phyloP scores from a whole-genome alignment of 768 basidiomycete genomes.

The Lentinus tigrinus region DNA sequence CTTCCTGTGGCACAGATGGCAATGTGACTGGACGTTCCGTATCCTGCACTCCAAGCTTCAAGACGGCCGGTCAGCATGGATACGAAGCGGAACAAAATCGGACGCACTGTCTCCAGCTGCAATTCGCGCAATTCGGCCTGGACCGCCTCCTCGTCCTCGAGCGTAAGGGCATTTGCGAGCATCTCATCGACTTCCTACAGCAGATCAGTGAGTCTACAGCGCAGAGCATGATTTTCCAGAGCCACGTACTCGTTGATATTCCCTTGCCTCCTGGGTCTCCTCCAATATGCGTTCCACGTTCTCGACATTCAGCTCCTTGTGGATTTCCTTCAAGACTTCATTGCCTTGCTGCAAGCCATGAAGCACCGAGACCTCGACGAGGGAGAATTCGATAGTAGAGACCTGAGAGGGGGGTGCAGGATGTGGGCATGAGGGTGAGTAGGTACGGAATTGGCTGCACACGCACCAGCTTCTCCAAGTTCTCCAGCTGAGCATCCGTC shows the following conservation, averaged over 20 bases:
- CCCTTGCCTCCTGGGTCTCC: conserved; percentile 89
- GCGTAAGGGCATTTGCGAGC: conserved; percentile 74
- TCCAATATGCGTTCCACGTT: conserved; percentile 92
- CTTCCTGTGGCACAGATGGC: conserved; percentile 52
- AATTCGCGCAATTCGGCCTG: conserved; percentile 76
- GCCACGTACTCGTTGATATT: conserved; percentile 75
- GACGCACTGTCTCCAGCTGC: conserved; percentile 60
- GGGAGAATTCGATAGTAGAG: conserved; percentile 93
- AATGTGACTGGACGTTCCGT: conserved; percentile 37
- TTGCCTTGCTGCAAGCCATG: conserved; percentile 94
- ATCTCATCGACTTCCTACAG: conserved; percentile 88
- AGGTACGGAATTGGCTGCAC: not conserved
- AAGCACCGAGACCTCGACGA: conserved; percentile 88
- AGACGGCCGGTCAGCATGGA: not conserved
- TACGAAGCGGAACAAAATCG: not conserved
- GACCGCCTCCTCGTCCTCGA: conserved; percentile 93
- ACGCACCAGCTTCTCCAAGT: conserved; percentile 82
- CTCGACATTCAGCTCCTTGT: conserved; percentile 90
- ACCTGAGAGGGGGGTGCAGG: conserved; percentile 54
- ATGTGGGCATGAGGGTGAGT: not conserved
- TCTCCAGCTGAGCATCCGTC: conserved; percentile 89
- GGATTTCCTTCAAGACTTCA: conserved; percentile 89
- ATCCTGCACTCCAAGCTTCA: conserved; percentile 6
- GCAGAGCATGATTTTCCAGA: not conserved
- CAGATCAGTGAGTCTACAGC: conserved; percentile 3